These are phyloP conservation scores for Geotrichum cucujoidarum DNA, from an alignment of 1,139 yeast species.

Conservation along the genomic window DNA sequence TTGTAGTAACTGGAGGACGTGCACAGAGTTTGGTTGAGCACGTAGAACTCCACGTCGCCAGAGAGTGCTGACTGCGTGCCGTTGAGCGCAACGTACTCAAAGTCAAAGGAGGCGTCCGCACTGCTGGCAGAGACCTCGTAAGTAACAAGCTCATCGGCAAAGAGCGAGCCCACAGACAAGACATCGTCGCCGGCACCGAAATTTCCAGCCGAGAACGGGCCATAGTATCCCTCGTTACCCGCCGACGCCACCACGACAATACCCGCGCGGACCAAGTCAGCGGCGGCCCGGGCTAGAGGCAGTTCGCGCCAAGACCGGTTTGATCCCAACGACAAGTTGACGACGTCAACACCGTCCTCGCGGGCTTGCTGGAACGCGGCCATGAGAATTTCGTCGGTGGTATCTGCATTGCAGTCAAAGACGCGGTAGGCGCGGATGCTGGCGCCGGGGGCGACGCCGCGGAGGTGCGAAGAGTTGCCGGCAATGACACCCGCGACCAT, in stretches of 20 bases:
- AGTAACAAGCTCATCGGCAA: slow-evolving; percentile 11
- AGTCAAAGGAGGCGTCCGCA: slow-evolving; percentile 5
- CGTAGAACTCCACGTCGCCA: slow-evolving; percentile 3
- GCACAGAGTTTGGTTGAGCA: slow-evolving; percentile 6
- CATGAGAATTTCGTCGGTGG: slow-evolving; percentile 23
- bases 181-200: slow-evolving; percentile 19
- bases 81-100: slow-evolving; percentile 8
- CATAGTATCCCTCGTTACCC: slow-evolving; percentile 20
- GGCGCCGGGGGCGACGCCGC: slow-evolving; percentile 28
- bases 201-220: slow-evolving; percentile 13
- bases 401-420: slow-evolving; percentile 24
- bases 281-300: slow-evolving; percentile 21
- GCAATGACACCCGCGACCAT: slow-evolving; percentile 26
- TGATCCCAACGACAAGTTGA: slow-evolving; percentile 23
- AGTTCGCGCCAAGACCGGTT: slow-evolving; percentile 19
- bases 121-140: slow-evolving; percentile 5
- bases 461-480: slow-evolving; percentile 17
- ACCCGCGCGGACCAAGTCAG: slow-evolving; percentile 19
- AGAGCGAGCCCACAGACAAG: slow-evolving; percentile 17
- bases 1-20: not conserved
- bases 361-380: slow-evolving; percentile 24
- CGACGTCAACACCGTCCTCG: slow-evolving; percentile 23
- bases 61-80: slow-evolving; percentile 8
- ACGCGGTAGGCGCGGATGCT: slow-evolving; percentile 23
- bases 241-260: slow-evolving; percentile 25